A percentile compares a stretch with the other conserved stretches of the same genome.
These are phyloP conservation scores for Vigna nakashimae DNA, from an alignment of 306 rosid species.

Conservation along the genomic window DNA sequence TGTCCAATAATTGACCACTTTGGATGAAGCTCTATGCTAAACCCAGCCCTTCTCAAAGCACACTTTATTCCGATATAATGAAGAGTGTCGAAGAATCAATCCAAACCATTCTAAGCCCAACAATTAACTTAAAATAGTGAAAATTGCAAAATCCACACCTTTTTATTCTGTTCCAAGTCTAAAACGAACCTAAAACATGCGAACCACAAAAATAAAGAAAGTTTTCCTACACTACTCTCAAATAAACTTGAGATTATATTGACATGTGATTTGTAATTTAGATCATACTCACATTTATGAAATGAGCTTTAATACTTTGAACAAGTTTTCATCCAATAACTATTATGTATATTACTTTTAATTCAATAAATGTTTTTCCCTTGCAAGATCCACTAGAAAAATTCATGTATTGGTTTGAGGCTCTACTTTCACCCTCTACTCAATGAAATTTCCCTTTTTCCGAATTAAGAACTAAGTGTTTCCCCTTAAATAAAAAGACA, in stretches of 20 bases:
- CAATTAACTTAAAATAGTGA: background rate
- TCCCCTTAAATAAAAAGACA: background rate
- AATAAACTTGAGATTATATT: background rate
- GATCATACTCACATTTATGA: background rate
- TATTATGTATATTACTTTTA: background rate
- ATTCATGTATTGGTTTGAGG: background rate
- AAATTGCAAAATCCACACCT: background rate
- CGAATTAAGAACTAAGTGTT: background rate
- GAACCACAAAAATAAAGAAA: background rate
- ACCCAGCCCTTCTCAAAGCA: slow-evolving; percentile 25
- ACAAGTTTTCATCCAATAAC: background rate
- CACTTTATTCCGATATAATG: background rate
- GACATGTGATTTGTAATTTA: background rate
- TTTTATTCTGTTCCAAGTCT: background rate
- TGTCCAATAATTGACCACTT: background rate
- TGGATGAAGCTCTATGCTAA: slow-evolving; percentile 1
- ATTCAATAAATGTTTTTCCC: background rate
- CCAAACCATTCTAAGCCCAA: background rate
- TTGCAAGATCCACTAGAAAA: background rate
- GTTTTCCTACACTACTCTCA: background rate
- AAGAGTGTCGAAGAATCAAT: background rate
- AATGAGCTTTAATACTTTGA: background rate
- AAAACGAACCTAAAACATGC: background rate
- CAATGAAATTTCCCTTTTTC: background rate
- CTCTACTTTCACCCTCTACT: background rate